Evolutionary conservation across 495 filamentous ascomycete species (phyloP).

Genomic region (Podospora pseudopauciseta): DNA sequence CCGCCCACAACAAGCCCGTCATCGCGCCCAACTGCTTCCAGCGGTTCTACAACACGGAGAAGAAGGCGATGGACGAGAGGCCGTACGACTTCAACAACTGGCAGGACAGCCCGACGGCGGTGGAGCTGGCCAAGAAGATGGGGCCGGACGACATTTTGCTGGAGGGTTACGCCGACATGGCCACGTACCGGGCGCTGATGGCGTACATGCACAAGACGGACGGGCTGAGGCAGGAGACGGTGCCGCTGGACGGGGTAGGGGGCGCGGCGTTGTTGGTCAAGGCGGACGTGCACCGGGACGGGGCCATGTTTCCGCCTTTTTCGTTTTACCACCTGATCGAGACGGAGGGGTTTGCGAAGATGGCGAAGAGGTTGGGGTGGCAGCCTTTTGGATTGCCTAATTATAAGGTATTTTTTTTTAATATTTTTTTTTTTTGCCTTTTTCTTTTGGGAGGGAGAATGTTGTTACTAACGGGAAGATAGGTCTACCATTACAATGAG

Average conservation of each 20-base stretch:
- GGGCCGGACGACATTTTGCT: slow-evolving; percentile 83
- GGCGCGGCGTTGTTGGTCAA: slow-evolving; percentile 93
- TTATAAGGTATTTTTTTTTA: slow-evolving; percentile 69
- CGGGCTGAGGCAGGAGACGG: slow-evolving; percentile 56
- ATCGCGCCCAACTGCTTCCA: slow-evolving; percentile 97
- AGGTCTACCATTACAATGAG: slow-evolving; percentile 93
- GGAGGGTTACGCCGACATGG: slow-evolving; percentile 88
- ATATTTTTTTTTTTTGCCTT: neutral
- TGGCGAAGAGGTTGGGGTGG: slow-evolving; percentile 87
- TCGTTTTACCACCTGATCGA: slow-evolving; percentile 95
- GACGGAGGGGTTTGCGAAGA: slow-evolving; percentile 97
- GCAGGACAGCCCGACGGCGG: slow-evolving; percentile 78
- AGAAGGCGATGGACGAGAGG: slow-evolving; percentile 63
- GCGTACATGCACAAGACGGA: slow-evolving; percentile 67
- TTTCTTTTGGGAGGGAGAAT: neutral
- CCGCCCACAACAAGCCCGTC: slow-evolving; percentile 76
- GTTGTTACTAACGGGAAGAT: slow-evolving; percentile 28
- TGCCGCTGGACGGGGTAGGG: slow-evolving; percentile 86
- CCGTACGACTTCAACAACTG: slow-evolving; percentile 98
- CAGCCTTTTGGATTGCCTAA: slow-evolving; percentile 81
- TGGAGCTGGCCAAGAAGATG: slow-evolving; percentile 72
- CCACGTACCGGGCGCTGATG: slow-evolving; percentile 89
- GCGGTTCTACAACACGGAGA: slow-evolving; percentile 71
- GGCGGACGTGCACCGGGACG: slow-evolving; percentile 94
- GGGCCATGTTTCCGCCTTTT: slow-evolving; percentile 97